Base-by-base conservation (phyloP, 73 alveolate genomes). In the Stentor roeselii region DNA sequence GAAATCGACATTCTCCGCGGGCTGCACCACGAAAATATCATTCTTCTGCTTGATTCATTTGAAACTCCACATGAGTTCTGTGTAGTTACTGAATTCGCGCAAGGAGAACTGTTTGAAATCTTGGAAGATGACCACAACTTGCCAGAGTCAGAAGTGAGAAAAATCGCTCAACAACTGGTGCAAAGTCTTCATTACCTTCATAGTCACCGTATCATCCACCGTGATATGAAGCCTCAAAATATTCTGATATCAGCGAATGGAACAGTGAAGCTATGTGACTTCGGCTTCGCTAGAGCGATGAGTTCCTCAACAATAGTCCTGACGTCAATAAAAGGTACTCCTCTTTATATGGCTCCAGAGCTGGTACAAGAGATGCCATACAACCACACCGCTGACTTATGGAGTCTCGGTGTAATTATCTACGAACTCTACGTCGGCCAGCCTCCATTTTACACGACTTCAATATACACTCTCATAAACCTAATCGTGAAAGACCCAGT, bases 221-320 rank as follows among this genome's bases (percentile, higher is more conserved):
- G 99, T 88, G 99, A 98, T 84, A 97, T 98, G 98, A 98, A 98
- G 91, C 99, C 99, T 3, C 98, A 98, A 89, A 98, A 98, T 83
- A 97, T 98, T 74, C 92, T 98, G 84, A 93, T 98, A 34, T 90
- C 99, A n/a, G 98, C 99, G 36, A 92, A 96, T 77, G 99, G 99
- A 50, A 95, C 94, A 3, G 99, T 98, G 39, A 98, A 98, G 93
- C 95, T 98, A 3, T 97, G 99, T 61, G 99, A 98, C 87, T 98
- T 98, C 86, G 99, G 99, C 32, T 98, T 98, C 84, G 99, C 99
- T 2, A 88, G 99, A 60, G 99, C 99, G 3, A 92, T 98, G 95
- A 95, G 98, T 42, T 88, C 97, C 34, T 93, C 96, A 86, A 98
- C 99, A 14, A 93, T 94, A 82, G 99, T 95, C 36, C 95, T 98